Evolutionary conservation across 768 basidiomycete genomes (phyloP), one percentile per base, ranked within the genome.

Genomic region (Collybiopsis luxurians): DNA sequence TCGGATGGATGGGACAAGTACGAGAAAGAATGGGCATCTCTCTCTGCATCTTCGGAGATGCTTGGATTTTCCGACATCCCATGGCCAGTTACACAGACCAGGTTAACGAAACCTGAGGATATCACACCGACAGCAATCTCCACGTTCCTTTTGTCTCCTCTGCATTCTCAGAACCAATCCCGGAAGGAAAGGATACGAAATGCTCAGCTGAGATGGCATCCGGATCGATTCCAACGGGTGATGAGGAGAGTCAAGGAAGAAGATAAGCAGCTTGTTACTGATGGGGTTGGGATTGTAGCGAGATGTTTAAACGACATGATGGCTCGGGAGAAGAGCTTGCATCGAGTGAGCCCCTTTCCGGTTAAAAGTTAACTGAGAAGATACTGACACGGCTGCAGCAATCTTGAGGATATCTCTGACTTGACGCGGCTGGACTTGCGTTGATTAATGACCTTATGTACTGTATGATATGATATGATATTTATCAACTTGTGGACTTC

Each of bases 191-290:
- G 87, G 57, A 79, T 90, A 58, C 80, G 83, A 45, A 75, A 69
- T 26, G 89, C 87, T 0, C 78, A 88, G 68, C 79, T 88, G 21
- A 77, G 87, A 42, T 92, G 89, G 89, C 90, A 93, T 65, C 91
- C 90, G 2, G 90, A 92, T 69, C 74, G 88, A 44, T 91, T 91
- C 72, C 71, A 79, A 56, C 73, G 86, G 38, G 59, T 87, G 42
- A 67, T 87, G 53, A 67, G 63, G 13, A 75, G 82, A 63, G 82
- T 90, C 2, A 66, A 63, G 3, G 79, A 78, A 36, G 71, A 72
- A 47, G 87, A 91, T 36, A 81, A 65, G 63, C 72, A 60, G 19
- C 62, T 61, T 30, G 82, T 90, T 4, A 82, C 87, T 62, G 81
- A 81, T 58, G 84, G 80, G 0, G 86, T 85, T 13, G 88, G 87